Base-by-base conservation (phyloP, 2,329 filamentous ascomycete species). In the Xylariaceae sp. region DNA sequence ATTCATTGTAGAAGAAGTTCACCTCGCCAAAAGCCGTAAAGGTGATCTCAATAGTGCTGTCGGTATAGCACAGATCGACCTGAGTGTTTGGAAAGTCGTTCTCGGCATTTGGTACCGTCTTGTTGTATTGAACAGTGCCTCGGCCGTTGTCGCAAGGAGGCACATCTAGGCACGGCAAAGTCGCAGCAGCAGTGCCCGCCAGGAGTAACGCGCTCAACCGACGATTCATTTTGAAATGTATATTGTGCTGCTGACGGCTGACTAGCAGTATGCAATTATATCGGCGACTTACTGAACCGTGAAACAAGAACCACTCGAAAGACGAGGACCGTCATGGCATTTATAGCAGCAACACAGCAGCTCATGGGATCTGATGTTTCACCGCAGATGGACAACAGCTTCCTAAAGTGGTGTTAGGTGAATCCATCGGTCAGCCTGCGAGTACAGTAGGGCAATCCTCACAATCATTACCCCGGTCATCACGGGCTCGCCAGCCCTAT, bases 21-120 rank as follows among this genome's bases (percentile, higher is more conserved):
- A 65, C 69, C 63, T 78, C 75, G 39, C 75, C 65, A 45, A 67
- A 59, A 4, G 75, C 75, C 2, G 65, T 75, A 53, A 78, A 76
- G 3, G 62, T 68, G 44, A 77, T 58, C 27, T 66, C 58, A 39
- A 77, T 66, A 12, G 67, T 57, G 9, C 56, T 67, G 27, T 68
- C 58, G 11, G 70, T 69, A 60, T 76, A 78, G 62, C 75, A 78
- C 10, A 77, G 65, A 47, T 71, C 69, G 43, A 76, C 71, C 39
- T 72, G 57, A 0, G 75, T 78, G 40, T 58, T 61, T 2, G 74
- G 72, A 49, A 78, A 77, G 15, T 61, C 53, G 19, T n/a, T 35
- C 22, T 55, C 55, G 49, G 60, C 51, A 42, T 71, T 67, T 1
- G 75, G 75, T 22, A 77, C 71, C 0, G 72, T 68, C 48, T 66